phyloP scores from a whole-genome alignment of 306 rosid genomes.

The Cicer chorassanicum region DNA sequence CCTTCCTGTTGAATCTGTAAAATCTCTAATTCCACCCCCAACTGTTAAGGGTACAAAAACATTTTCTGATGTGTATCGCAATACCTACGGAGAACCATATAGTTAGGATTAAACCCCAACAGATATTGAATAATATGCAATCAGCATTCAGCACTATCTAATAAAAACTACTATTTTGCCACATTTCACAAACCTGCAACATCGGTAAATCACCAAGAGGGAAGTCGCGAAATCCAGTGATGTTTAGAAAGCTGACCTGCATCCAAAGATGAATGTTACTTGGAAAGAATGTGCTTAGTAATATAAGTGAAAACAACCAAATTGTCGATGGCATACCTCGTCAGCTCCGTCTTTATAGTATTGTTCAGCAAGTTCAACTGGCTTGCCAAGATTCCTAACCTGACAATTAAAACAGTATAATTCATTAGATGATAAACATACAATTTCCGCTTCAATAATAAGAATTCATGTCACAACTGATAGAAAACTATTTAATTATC shows the following conservation, averaged over 20 bases:
- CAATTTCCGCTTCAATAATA: conserved; percentile 9
- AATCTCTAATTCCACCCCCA: conserved; percentile 98
- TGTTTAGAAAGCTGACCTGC: conserved; percentile 91
- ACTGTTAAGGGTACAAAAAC: conserved; percentile 97
- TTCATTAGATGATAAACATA: conserved; percentile 40
- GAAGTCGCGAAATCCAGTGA: conserved; percentile 96
- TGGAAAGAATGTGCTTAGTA: conserved; percentile 28
- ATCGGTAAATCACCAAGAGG: conserved; percentile 98
- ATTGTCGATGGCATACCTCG: conserved; percentile 67
- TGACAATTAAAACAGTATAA: conserved; percentile 41
- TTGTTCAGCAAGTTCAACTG: conserved; percentile 94
- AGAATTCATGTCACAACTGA: background rate
- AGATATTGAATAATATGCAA: conserved; percentile 1
- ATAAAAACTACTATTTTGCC: background rate
- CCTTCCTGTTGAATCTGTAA: conserved; percentile 91
- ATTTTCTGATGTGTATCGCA: conserved; percentile 87
- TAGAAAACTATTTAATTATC: background rate
- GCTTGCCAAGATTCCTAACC: conserved; percentile 98
- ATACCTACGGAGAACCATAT: conserved; percentile 62
- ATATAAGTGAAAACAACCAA: conserved; percentile 24
- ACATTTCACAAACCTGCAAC: conserved; percentile 75
- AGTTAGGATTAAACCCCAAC: conserved; percentile 16
- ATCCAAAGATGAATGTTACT: conserved; percentile 34
- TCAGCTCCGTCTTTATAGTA: conserved; percentile 95
- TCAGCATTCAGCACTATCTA: background rate